Base-by-base conservation (phyloP, 1,139 yeast genomes). In the Candida gigantensis region DNA sequence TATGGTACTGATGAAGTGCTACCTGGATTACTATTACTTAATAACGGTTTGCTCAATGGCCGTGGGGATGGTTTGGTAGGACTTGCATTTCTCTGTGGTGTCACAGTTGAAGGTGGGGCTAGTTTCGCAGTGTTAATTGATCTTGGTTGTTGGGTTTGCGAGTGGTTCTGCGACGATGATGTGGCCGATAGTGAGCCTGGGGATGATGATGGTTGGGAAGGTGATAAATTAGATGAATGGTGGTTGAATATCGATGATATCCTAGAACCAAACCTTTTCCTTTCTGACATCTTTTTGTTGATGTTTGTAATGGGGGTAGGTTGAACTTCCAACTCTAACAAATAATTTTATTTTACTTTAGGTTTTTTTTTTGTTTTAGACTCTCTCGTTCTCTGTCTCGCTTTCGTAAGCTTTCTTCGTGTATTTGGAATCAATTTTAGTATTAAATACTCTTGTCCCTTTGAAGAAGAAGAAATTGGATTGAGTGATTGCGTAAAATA, bases 201-300 rank as follows among this genome's bases (percentile, higher is more conserved):
- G 11, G 32, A 28, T n/a, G n/a, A n/a, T n/a, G 30, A 10, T 12
- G 30, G 9, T 17, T 40, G 32, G 8, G 34, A 20, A 20, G 36
- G 17, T 3, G 37, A 30, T 10, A 40, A 35, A 23, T 18, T 18
- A 7, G 28, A 36, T 11, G 32, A 28, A 24, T 38, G 39, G 18
- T 39, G 44, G 21, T 39, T 40, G 30, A 45, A 45, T 23, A 45
- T 45, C 6, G 47, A 44, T 15, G 45, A 38, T 15, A 45, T 41
- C 16, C 44, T 42, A n/a, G 43, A 42, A 6, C 49, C 46, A 39
- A 45, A 45, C 19, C 42, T 28, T 27, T 40, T 42, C 41, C 34
- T 39, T 24, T 42, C 42, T n/a, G 44, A 35, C 44, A 41, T 40
- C 24, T 16, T 33, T 18, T 6, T 24, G 13, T 17, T 5, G 18